These are phyloP conservation scores for Phytophthora tubulina DNA, from an alignment of 352 stramenopile species.

Conservation along the genomic window DNA sequence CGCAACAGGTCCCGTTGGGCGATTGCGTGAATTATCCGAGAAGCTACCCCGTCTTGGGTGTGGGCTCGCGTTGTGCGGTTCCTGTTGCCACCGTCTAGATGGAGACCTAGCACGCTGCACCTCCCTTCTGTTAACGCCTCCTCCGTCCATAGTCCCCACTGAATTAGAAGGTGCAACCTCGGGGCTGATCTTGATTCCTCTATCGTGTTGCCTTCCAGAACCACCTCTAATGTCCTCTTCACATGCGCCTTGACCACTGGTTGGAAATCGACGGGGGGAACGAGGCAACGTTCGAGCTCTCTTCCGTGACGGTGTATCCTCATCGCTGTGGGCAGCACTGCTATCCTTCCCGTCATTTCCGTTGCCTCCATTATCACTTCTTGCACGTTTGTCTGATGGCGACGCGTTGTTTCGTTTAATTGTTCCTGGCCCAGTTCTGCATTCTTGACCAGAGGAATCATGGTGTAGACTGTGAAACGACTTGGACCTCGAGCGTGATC, in stretches of 20 bases:
- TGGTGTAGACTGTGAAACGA: conserved; percentile 14
- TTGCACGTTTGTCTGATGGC: neutral
- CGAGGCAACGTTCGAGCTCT: conserved; percentile 9
- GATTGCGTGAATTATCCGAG: conserved; percentile 17
- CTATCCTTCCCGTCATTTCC: neutral
- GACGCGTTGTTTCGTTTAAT: neutral
- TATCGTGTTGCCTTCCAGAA: neutral
- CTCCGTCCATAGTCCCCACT: neutral
- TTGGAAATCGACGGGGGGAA: conserved; percentile 8
- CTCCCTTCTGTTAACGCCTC: conserved; percentile 1
- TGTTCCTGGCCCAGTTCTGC: conserved; percentile 2
- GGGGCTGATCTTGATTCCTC: neutral
- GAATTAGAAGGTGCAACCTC: neutral
- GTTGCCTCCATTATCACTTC: neutral
- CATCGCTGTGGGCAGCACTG: conserved; percentile 10
- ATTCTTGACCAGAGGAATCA: conserved; percentile 6
- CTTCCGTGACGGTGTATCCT: conserved; percentile 5
- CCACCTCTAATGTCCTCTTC: neutral
- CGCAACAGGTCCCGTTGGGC: neutral
- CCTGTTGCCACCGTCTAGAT: conserved; percentile 16
- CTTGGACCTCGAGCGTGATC: conserved; percentile 32
- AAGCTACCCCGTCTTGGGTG: conserved; percentile 14
- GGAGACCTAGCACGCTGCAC: conserved; percentile 10
- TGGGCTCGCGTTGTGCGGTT: conserved; percentile 2
- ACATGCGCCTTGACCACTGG: conserved; percentile 1